Conservation (phyloP, 2,329 filamentous ascomycete genomes). For the Tolypocladium amazonense region DNA sequence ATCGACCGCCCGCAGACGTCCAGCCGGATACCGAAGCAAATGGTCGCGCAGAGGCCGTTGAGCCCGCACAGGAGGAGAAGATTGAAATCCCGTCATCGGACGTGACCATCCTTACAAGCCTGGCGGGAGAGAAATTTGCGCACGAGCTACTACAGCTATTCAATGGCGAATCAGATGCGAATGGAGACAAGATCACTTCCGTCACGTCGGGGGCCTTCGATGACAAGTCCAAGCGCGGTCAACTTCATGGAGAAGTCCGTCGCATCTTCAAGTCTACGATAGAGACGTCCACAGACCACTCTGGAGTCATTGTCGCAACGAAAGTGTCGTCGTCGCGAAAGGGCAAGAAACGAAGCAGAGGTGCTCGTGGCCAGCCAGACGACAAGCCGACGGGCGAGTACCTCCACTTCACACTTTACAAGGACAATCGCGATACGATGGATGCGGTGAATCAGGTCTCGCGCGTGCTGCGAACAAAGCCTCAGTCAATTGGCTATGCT, state of each 20-base stretch:
- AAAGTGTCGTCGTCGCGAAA: constrained; percentile 41
- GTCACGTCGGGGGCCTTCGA: constrained; percentile 29
- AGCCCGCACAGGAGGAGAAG: constrained; percentile 7
- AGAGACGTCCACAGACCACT: constrained; percentile 57
- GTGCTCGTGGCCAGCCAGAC: constrained; percentile 13
- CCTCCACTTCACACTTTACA: constrained; percentile 85
- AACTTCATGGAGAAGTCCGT: constrained; percentile 54
- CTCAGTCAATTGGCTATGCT: constrained; percentile 63
- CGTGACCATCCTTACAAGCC: constrained; percentile 22
- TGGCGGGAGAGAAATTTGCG: constrained; percentile 29
- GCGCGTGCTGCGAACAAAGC: constrained; percentile 62
- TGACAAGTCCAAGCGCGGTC: constrained; percentile 33
- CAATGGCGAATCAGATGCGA: constrained; percentile 20
- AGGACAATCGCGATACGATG: constrained; percentile 96
- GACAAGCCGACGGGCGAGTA: constrained; percentile 53
- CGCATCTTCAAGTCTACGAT: constrained; percentile 70
- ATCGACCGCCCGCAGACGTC: background rate
- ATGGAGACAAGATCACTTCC: constrained; percentile 16
- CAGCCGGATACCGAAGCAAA: constrained; percentile 8
- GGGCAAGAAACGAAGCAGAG: constrained; percentile 17
- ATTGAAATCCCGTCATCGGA: constrained; percentile 21
- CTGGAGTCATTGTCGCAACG: constrained; percentile 53
- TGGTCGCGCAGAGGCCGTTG: constrained; percentile 7
- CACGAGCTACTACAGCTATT: constrained; percentile 31
- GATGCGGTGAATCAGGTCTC: constrained; percentile 72